A percentile compares a stretch with the other conserved stretches of the same genome.
Evolutionary conservation across 2,329 filamentous ascomycete genomes (phyloP).

Genomic region (Penicillium sp.): DNA sequence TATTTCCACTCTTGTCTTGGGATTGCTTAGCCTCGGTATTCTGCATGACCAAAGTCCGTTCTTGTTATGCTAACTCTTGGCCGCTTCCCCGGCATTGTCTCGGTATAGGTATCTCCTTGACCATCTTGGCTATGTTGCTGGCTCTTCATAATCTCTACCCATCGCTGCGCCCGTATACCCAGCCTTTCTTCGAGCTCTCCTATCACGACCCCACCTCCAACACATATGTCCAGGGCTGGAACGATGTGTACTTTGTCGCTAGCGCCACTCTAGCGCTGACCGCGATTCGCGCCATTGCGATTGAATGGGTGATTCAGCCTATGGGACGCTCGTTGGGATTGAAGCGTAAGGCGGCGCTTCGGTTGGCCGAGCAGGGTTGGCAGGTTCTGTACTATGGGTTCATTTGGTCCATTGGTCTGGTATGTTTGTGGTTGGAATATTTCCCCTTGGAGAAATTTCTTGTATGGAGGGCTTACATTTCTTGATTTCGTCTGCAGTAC

Average conservation of each 20-base stretch:
- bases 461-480: constrained; percentile 15
- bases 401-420: constrained; percentile 85
- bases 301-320: constrained; percentile 87
- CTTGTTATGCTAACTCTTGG: constrained; percentile 25
- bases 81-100: constrained; percentile 12
- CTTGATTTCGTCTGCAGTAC: constrained; percentile 61
- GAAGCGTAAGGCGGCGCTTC: constrained; percentile 75
- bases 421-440: constrained; percentile 53
- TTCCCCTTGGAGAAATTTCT: constrained; percentile 7
- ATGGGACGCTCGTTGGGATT: constrained; percentile 76
- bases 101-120: constrained; percentile 76
- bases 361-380: constrained; percentile 96
- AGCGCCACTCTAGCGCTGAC: constrained; percentile 86
- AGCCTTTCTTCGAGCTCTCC: constrained; percentile 85
- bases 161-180: constrained; percentile 76
- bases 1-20: constrained; percentile 1
- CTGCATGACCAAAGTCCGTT: constrained; percentile 3
- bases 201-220: constrained; percentile 75
- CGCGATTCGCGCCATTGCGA: constrained; percentile 78
- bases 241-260: constrained; percentile 78
- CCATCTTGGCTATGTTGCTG: constrained; percentile 80
- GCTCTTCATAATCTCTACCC: constrained; percentile 84
- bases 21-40: constrained; percentile 16
- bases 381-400: constrained; percentile 80
- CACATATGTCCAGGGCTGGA: constrained; percentile 75